Base-by-base conservation (phyloP, 2,329 filamentous ascomycete species). In the Talaromyces sp. region DNA sequence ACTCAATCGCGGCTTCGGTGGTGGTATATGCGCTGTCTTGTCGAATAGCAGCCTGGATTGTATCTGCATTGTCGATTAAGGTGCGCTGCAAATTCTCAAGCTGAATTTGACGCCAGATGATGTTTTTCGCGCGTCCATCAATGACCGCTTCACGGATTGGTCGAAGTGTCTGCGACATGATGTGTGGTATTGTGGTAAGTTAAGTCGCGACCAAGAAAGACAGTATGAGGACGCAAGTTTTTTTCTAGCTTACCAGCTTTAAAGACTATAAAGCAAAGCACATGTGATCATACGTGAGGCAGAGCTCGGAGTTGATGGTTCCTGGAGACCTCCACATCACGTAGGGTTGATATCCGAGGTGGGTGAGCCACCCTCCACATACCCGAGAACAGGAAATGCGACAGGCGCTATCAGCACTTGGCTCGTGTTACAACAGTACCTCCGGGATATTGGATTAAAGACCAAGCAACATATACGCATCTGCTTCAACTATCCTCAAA, bases 91-190 rank as follows among this genome's bases (percentile, higher is more conserved):
- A 58, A 41, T 43, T 60, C 4, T 67, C 61, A 7, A 67, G 58
- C n/a, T 67, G 60, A 35, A 61, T 22, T 37, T 67, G 65, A 8
- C 66, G 61, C 33, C 24, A 63, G 1, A 67, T 61, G 3, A 62
- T 60, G 43, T 63, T 64, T 11, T 61, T 57, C 43, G 41, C 31
- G 39, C 63, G 63, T 13, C 66, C 60, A 62, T 65, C 64, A 31
- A 65, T 63, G 8, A 43, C 64, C 2, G 64, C 64, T 57, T 65
- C 64, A 19, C 64, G 64, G 27, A 65, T 43, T 9, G 59, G 10
- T 45, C 63, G 58, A 5, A 65, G 50, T 37, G 60, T 13, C 5
- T 59, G 58, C 8, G 64, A 37, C 64, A 65, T 65, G 19, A 14
- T 63, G 13, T 22, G 6, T 37, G 31, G 3, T 22, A 14, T 37